These are phyloP conservation scores for Sordariomycetes sp. DNA, from an alignment of 2,329 filamentous ascomycete species.

Conservation along the genomic window DNA sequence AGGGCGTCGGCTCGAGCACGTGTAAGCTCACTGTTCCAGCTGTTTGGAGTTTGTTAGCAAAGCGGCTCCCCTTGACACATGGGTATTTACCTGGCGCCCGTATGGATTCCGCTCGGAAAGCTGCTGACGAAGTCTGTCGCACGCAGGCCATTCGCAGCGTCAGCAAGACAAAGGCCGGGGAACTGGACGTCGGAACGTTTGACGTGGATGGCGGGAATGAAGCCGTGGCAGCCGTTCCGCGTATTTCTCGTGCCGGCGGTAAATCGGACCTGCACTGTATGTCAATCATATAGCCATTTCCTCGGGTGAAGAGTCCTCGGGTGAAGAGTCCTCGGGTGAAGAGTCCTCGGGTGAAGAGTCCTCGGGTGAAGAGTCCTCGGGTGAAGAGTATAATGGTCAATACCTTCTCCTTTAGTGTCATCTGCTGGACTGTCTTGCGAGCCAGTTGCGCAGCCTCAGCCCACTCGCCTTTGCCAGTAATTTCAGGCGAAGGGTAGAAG, in stretches of 20 bases:
- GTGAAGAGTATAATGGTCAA: conserved; percentile 28
- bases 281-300: too few relatives aligned
- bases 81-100: conserved; percentile 24
- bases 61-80: conserved; percentile 1
- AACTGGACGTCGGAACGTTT: conserved; percentile 26
- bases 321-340: too few relatives aligned
- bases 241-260: conserved; percentile 61
- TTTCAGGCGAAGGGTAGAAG: too few relatives aligned
- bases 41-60: conserved; percentile 4
- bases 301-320: too few relatives aligned
- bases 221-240: conserved; percentile 38
- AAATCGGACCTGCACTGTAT: conserved; percentile 63
- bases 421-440: conserved; percentile 42
- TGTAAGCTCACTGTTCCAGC: conserved; percentile 66
- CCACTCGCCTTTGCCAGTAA: conserved; percentile 36
- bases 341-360: too few relatives aligned
- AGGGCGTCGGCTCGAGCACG: conserved; percentile 61
- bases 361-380: too few relatives aligned
- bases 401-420: conserved; percentile 59
- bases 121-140: conserved; percentile 30
- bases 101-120: conserved; percentile 30
- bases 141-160: conserved; percentile 34
- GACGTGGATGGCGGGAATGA: conserved; percentile 25
- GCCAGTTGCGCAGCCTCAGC: conserved; percentile 49
- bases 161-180: conserved; percentile 33